Evolutionary conservation across 306 rosid species (phyloP), one percentile per base, ranked within the genome.

Genomic region (Trichosanthes cucumerina): DNA sequence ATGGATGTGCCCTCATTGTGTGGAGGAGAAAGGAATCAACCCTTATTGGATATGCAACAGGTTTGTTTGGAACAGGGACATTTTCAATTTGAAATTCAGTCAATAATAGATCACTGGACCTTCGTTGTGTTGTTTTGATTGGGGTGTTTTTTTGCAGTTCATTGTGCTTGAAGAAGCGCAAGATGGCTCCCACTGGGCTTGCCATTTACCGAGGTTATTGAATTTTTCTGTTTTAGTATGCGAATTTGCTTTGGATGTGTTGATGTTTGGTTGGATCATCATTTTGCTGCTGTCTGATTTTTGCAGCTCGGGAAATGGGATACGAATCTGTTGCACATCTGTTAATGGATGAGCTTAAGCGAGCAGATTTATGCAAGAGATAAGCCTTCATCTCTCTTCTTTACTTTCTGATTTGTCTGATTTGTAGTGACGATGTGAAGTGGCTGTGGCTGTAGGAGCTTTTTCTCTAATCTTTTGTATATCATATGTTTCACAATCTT

Each of bases 1-100:
- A 21, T 92, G 97, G 97, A 88, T 86, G 90, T 90, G 97, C 77
- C 95, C 93, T n/a, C 97, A 90, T 81, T 92, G 97, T 80, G 82
- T 85, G 65, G 95, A 92, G 82, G 88, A 69, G 21, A 85, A 87
- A 77, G 97, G 95, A 81, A 82, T 50, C 11, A 85, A 63, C 8
- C 91, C 93, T 63, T 83, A 83, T 71, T 92, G 97, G 97, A 86
- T 92, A 79, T 92, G 97, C 74, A 92, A 88, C 93, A 90, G 97
- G 97, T 92, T 81, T 78, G 53, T 21, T 18, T 15, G 53, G 41
- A 41, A 68, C 75, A 21, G 18, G 18, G 3, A 1, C 13, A 39
- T 5, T 31, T 28, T 62, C 43, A 31, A 23, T 14, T 62, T 13
- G 71, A 34, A 64, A 33, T 34, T 34, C 28, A 15, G 14, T 62